These are phyloP conservation scores for Aaosphaeria pasadenensis DNA, from an alignment of 2,329 filamentous ascomycete genomes.

Conservation along the genomic window DNA sequence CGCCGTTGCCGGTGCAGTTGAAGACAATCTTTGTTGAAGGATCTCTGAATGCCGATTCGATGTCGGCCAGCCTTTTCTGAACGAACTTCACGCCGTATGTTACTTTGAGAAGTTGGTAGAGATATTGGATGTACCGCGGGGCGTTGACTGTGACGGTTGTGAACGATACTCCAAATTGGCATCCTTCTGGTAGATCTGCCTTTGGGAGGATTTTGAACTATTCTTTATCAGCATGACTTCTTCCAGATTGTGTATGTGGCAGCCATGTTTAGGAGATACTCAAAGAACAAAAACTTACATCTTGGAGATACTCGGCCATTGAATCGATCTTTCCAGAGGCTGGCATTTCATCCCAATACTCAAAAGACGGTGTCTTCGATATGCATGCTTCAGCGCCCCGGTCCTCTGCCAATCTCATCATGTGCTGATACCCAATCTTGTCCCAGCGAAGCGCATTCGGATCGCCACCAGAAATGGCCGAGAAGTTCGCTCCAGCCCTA, in stretches of 20 bases:
- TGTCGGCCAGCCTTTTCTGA: background rate
- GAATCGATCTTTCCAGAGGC: slow-evolving; percentile 11
- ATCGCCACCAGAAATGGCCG: slow-evolving; percentile 15
- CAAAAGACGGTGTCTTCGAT: background rate
- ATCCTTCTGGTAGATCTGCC: slow-evolving; percentile 10
- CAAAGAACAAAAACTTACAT: slow-evolving; percentile 4
- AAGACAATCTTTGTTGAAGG: slow-evolving; percentile 12
- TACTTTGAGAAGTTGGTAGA: background rate
- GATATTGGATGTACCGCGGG: background rate
- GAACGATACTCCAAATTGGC: slow-evolving; percentile 13
- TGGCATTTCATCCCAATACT: background rate
- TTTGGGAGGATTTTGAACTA: slow-evolving; percentile 11
- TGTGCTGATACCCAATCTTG: slow-evolving; percentile 10
- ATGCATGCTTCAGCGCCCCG: background rate
- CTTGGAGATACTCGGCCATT: slow-evolving; percentile 13
- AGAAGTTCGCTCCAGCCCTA: slow-evolving; percentile 16
- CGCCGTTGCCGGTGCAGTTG: slow-evolving; percentile 16
- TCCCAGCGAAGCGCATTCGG: slow-evolving; percentile 16
- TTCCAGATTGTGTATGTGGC: too few relatives aligned
- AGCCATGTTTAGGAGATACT: too few relatives aligned
- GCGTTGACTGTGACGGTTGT: slow-evolving; percentile 11
- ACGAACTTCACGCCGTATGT: background rate
- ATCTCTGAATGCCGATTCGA: slow-evolving; percentile 9
- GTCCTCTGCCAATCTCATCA: slow-evolving; percentile 12
- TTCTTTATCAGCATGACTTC: background rate